Evolutionary conservation across 2,329 filamentous ascomycete genomes (phyloP).

Genomic region (Biscogniauxia marginata): DNA sequence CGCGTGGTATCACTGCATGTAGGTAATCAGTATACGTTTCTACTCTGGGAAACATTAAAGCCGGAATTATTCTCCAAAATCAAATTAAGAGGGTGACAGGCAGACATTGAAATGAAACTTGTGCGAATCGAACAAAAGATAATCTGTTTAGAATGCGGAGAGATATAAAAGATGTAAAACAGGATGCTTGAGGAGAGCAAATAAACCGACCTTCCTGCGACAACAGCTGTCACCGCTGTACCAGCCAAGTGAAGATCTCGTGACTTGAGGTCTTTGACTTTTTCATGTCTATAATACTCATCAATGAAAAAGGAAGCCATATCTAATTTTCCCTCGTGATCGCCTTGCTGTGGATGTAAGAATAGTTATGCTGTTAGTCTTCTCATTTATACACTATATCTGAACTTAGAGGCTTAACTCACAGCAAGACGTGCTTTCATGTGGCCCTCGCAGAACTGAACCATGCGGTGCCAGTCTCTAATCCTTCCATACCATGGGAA

Average conservation of each 20-base stretch:
- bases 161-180: no score
- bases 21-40: neutral
- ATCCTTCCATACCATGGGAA: constrained; percentile 10
- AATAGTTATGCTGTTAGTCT: neutral
- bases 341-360: constrained; percentile 13
- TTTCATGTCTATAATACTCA: constrained; percentile 12
- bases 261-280: constrained; percentile 6
- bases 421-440: constrained; percentile 14
- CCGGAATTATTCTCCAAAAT: no score
- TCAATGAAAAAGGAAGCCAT: constrained; percentile 19
- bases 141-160: neutral
- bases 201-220: constrained; percentile 22
- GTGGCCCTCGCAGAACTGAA: constrained; percentile 18
- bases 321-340: constrained; percentile 11
- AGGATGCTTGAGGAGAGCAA: no score
- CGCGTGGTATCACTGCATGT: constrained; percentile 18
- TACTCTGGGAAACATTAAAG: no score
- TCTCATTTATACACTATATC: neutral
- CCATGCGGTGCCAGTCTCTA: constrained; percentile 18
- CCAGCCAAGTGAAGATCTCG: constrained; percentile 16
- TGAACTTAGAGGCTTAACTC: neutral
- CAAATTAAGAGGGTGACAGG: no score
- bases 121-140: no score
- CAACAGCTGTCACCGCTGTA: constrained; percentile 19
- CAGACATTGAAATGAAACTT: no score